phyloP scores from a whole-genome alignment of 768 basidiomycete species.

The Tricholoma matsutake region DNA sequence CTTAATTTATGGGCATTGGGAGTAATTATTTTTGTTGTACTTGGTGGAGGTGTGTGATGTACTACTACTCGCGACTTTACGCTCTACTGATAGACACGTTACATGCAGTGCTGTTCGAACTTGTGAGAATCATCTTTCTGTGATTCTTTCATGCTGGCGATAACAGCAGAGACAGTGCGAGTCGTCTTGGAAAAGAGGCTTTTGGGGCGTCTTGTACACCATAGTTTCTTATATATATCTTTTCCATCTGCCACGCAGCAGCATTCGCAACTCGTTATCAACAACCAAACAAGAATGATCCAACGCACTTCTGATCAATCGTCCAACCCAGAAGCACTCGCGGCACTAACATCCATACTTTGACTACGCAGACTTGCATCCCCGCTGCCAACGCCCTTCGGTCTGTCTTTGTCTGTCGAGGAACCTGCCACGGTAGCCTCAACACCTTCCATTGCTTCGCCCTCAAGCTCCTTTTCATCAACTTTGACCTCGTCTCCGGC shows the following conservation, averaged over 20 bases:
- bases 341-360: constrained; percentile 61
- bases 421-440: constrained; percentile 38
- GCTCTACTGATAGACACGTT: neutral
- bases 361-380: constrained; percentile 48
- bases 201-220: constrained; percentile 5
- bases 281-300: neutral
- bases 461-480: constrained; percentile 82
- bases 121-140: constrained; percentile 64
- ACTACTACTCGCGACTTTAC: neutral
- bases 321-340: constrained; percentile 45
- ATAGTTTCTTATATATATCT: neutral
- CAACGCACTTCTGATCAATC: constrained; percentile 35
- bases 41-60: constrained; percentile 67
- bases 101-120: constrained; percentile 66
- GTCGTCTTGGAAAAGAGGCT: constrained; percentile 1
- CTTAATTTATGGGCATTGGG: constrained; percentile 75
- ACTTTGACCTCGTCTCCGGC: constrained; percentile 86
- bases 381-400: constrained; percentile 33
- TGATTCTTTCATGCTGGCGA: constrained; percentile 23
- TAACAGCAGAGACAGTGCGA: neutral
- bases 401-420: constrained; percentile 29
- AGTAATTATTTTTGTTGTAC: constrained; percentile 69
- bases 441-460: constrained; percentile 73
- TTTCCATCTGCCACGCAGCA: neutral
- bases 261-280: neutral